Percentiles rank a stretch among this genome's conserved stretches.
Conservation (phyloP, 1,284 basidiomycete genomes). For the Sporisorium iseilematis-ciliati region DNA sequence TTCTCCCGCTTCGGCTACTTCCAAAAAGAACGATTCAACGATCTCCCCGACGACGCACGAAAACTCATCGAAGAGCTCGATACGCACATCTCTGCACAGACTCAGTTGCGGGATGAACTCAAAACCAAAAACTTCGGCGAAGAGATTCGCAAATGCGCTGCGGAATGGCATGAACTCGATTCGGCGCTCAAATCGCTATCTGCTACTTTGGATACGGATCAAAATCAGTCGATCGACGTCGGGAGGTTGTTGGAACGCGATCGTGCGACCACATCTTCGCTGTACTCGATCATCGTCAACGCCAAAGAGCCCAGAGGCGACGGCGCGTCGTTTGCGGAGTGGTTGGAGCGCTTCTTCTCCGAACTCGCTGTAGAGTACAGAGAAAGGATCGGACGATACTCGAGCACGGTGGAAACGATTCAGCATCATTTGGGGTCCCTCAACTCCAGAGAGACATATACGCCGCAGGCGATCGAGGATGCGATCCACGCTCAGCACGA, state of each 20-base stretch:
- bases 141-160: conserved; percentile 55
- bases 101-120: conserved; percentile 56
- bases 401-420: conserved; percentile 64
- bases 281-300: conserved; percentile 60
- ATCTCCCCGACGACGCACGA: conserved; percentile 62
- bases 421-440: conserved; percentile 60
- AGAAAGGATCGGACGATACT: conserved; percentile 60
- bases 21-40: conserved; percentile 67
- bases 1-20: conserved; percentile 60
- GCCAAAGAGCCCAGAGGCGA: conserved; percentile 52
- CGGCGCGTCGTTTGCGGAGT: conserved; percentile 55
- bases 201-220: conserved; percentile 57
- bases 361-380: conserved; percentile 53
- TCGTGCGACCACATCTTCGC: conserved; percentile 54
- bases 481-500: conserved; percentile 65
- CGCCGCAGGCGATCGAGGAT: conserved; percentile 63
- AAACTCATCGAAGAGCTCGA: conserved; percentile 66
- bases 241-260: conserved; percentile 56
- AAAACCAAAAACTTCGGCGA: conserved; percentile 53
- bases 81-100: conserved; percentile 47
- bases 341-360: conserved; percentile 61
- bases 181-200: conserved; percentile 56
- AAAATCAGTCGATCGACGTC: conserved; percentile 40
- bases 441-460: conserved; percentile 53
- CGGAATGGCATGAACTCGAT: conserved; percentile 59